Base-by-base conservation (phyloP, 2,329 filamentous ascomycete genomes). In the Elsinoe necatrix region DNA sequence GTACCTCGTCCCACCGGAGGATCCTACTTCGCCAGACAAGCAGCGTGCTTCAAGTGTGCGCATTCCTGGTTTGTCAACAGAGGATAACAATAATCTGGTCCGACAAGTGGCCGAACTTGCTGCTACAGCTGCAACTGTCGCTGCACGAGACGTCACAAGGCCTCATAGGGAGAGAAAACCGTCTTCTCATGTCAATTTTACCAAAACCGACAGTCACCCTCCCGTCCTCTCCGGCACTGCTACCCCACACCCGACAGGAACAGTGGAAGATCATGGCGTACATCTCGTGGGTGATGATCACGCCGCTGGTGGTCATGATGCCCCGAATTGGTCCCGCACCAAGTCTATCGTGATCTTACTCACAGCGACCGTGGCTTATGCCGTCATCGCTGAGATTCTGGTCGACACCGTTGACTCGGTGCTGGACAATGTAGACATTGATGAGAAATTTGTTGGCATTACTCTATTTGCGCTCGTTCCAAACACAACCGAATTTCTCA, bases 381-480 rank as follows among this genome's bases (percentile, higher is more conserved):
- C 95, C n/a, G 76, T 97, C 35, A 95, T 98, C 68, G 93, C 93
- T 6, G 93, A 98, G 71, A 96, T 98, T 55, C 75, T 98, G 4
- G 95, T 98, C 41, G 89, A 95, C 69, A 97, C 92, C 0, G 95
- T 98, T 1, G 95, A 98, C 67, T 88, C 93, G n/a, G 92, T 98
- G 5, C 74, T 98, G 54, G 83, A 92, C 61, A 91, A 87, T 61
- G 86, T 95, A 55, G 84, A 90, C 54, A 89, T 98, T 64, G 91
- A 97, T 67, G 90, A 97, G 68, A 98, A 98, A 71, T 97, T 98
- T 72, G 75, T 98, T 57, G 93, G 93, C 47, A 95, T 98, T 62
- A 97, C 93, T 1, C 77, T 98, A 47, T 98, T 98, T 71, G 92
- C 95, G 4, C 78, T 98, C 61, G 95, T 98, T 6, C 93, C 93